Evolutionary conservation across 176 grass and related monocot species (phyloP).

Genomic region (Alloteropsis semialata): DNA sequence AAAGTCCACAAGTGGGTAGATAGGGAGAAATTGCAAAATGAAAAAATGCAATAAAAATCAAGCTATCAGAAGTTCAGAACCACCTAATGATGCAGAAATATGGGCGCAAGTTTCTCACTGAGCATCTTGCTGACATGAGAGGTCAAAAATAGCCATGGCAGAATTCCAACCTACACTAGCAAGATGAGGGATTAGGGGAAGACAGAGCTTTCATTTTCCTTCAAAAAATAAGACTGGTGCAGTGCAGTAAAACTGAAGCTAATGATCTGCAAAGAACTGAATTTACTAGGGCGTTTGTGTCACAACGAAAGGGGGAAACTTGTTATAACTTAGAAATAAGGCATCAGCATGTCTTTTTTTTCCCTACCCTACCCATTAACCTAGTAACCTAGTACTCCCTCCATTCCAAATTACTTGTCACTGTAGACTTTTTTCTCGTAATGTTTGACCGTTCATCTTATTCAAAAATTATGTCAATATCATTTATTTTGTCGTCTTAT

Average conservation of each 20-base stretch:
- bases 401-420: too few relatives aligned
- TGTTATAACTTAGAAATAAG: not conserved
- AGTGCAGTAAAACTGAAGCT: not conserved
- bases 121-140: slow-evolving; percentile 67
- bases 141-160: slow-evolving; percentile 88
- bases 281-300: not conserved
- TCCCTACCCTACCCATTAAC: not conserved
- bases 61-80: not conserved
- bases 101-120: slow-evolving; percentile 49
- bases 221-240: not conserved
- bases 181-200: not conserved
- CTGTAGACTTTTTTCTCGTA: too few relatives aligned
- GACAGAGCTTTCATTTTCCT: not conserved
- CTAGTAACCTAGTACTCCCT: too few relatives aligned
- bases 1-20: not conserved
- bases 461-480: too few relatives aligned
- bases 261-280: not conserved
- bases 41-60: not conserved
- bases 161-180: slow-evolving; percentile 71
- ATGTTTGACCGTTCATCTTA: too few relatives aligned
- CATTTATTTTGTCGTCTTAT: too few relatives aligned
- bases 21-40: not conserved
- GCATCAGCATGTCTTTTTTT: not conserved
- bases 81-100: slow-evolving; percentile 37
- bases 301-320: not conserved